These are phyloP conservation scores for Pyrrhoderma noxium DNA, from an alignment of 1,284 basidiomycete species.

Conservation along the genomic window DNA sequence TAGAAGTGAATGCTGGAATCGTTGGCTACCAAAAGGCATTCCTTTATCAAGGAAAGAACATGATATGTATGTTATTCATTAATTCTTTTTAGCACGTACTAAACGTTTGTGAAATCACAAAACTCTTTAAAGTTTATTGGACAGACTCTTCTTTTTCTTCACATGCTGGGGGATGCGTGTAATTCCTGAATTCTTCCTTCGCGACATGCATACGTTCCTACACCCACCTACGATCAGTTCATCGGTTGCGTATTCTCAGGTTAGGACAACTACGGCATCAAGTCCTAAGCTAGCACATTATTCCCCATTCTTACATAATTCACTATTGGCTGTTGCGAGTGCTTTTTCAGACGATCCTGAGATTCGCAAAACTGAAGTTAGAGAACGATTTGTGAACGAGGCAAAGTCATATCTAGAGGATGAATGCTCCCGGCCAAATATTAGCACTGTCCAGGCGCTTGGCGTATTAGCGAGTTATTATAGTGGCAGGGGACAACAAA, in stretches of 20 bases:
- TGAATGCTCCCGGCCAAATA: conserved; percentile 51
- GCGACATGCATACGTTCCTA: conserved; percentile 51
- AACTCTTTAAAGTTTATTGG: conserved; percentile 45
- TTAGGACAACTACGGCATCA: conserved; percentile 26
- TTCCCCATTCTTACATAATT: conserved; percentile 66
- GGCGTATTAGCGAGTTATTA: conserved; percentile 53
- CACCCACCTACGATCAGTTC: conserved; percentile 26
- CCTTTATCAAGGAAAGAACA: conserved; percentile 45
- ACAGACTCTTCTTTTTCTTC: conserved; percentile 54
- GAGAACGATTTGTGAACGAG: conserved; percentile 42
- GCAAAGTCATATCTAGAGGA: conserved; percentile 49
- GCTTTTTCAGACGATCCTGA: conserved; percentile 50
- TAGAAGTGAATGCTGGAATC: conserved; percentile 39
- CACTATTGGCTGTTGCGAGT: conserved; percentile 50
- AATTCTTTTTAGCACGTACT: no score
- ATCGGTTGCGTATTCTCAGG: conserved; percentile 26
- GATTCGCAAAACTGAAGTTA: conserved; percentile 28
- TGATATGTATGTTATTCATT: conserved; percentile 28
- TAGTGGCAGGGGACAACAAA: conserved; percentile 48
- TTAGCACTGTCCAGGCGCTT: conserved; percentile 52
- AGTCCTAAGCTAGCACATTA: conserved; percentile 50
- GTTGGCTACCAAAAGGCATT: conserved; percentile 41
- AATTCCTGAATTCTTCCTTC: conserved; percentile 44
- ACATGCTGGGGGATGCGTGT: conserved; percentile 46
- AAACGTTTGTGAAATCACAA: no score